Conservation (phyloP, 1,284 basidiomycete genomes). For the Schizophyllum amplum region DNA sequence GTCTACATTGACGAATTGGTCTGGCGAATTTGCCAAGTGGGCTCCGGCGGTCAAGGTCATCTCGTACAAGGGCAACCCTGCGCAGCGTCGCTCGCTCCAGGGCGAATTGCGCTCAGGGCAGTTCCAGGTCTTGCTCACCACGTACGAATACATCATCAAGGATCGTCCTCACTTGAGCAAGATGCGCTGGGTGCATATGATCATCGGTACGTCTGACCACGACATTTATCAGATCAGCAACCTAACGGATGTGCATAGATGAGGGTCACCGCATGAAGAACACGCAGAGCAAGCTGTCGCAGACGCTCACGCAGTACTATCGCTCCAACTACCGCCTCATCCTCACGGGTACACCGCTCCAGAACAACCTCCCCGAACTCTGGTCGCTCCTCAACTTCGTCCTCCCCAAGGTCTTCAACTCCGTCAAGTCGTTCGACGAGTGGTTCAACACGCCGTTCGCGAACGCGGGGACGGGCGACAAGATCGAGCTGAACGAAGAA, state of each 20-base stretch:
- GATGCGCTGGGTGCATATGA: slow-evolving; percentile 98
- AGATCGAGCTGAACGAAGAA: slow-evolving; percentile 99
- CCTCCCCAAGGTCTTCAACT: slow-evolving; percentile 98
- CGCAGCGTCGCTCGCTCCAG: slow-evolving; percentile 70
- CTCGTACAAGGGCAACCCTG: slow-evolving; percentile 92
- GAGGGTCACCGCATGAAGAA: slow-evolving; percentile 99
- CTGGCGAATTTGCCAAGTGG: slow-evolving; percentile 96
- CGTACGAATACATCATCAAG: slow-evolving; percentile 99
- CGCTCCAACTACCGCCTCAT: slow-evolving; percentile 92
- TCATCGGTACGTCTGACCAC: slow-evolving; percentile 65
- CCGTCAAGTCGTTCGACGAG: slow-evolving; percentile 98
- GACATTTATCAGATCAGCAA: background rate
- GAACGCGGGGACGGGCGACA: slow-evolving; percentile 92
- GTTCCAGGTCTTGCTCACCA: slow-evolving; percentile 95
- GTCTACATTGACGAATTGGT: slow-evolving; percentile 98
- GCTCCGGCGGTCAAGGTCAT: slow-evolving; percentile 83
- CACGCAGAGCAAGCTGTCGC: slow-evolving; percentile 89
- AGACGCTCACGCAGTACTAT: slow-evolving; percentile 92
- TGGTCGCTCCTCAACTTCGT: slow-evolving; percentile 99
- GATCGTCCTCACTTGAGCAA: slow-evolving; percentile 87
- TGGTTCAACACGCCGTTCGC: slow-evolving; percentile 99
- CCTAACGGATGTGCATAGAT: slow-evolving; percentile 36
- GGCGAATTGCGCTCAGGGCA: slow-evolving; percentile 68
- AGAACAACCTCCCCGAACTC: slow-evolving; percentile 97
- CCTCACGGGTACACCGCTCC: slow-evolving; percentile 95